Evolutionary conservation across 768 basidiomycete genomes (phyloP), one percentile per base, ranked within the genome.

Genomic region (Floccularia luteovirens): DNA sequence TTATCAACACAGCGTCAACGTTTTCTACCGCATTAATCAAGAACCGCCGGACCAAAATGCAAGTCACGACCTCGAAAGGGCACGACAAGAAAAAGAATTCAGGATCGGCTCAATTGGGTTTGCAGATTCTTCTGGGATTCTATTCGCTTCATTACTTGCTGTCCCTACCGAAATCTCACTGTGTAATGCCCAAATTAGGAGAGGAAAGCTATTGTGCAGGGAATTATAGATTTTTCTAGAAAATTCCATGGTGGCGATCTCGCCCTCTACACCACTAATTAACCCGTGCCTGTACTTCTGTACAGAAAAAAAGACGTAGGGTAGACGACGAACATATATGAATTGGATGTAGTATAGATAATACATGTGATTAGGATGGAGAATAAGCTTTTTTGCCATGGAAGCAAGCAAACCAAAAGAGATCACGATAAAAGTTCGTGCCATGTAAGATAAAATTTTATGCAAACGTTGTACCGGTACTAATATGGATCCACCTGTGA

Each of bases 21-120:
- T 82, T 7, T 93, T 85, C 59, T 89, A 86, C 58, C 78, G 74
- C 30, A 69, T 92, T 42, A 91, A 88, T 41, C 85, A 86, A 47
- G 85, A 86, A 48, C 67, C 64, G 3, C 72, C 69, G 4, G 68
- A 75, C 43, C 57, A 70, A 4, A 58, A 62, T 21, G 58, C 63
- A 13, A 60, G 58, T 37, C 63, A 70, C 42, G 72, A 79, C 45
- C 51, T 64, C 27, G 83, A 84, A 52, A 70, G 76, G 27, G 66
- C 72, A 20, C 70, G 74, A 53, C 88, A 90, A 56, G 85, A 86
- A 52, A 73, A 79, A 32, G 90, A 92, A 61, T 92, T 91, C 63
- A 81, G 79, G 69, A 93, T 94, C 39, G 90, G 90, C 4, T 85
- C 85, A 2, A 81, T 94, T 32, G 91, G 91, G 1, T 82, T 92